phyloP scores from a whole-genome alignment of 495 filamentous ascomycete genomes.

The Xylaria nigripes region DNA sequence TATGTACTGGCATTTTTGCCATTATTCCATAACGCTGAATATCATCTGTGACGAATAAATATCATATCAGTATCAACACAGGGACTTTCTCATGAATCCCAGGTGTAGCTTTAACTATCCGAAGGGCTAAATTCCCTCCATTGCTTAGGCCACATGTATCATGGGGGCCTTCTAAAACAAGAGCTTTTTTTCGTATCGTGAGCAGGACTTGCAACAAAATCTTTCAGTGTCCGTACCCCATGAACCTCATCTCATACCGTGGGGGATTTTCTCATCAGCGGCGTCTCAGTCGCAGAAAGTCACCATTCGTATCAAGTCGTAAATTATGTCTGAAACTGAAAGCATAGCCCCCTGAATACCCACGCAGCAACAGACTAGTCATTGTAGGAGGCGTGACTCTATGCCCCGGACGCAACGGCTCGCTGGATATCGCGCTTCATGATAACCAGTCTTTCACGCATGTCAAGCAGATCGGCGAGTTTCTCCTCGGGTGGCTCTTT shows the following conservation, averaged over 20 bases:
- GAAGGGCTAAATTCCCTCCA: background rate
- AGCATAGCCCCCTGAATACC: too few relatives aligned
- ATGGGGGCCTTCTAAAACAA: background rate
- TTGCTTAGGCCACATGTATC: background rate
- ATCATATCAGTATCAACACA: background rate
- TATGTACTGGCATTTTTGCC: too few relatives aligned
- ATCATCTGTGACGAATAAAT: background rate
- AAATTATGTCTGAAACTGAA: too few relatives aligned
- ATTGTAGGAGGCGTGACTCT: background rate
- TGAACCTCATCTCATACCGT: too few relatives aligned
- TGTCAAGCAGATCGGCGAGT: slow-evolving; percentile 48
- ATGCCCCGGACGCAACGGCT: slow-evolving; percentile 27
- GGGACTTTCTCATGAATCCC: background rate
- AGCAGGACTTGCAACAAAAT: background rate
- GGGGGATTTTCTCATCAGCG: background rate
- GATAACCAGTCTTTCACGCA: slow-evolving; percentile 49
- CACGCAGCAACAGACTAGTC: background rate
- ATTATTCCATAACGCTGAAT: background rate
- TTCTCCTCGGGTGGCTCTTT: slow-evolving; percentile 48
- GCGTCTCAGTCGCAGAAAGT: background rate
- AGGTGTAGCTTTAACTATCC: background rate
- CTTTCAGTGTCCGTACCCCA: background rate
- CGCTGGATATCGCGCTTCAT: slow-evolving; percentile 65
- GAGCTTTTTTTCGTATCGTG: background rate
- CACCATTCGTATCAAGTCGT: background rate